phyloP scores from a whole-genome alignment of 805 yeast species.

The Ogataea henricii region DNA sequence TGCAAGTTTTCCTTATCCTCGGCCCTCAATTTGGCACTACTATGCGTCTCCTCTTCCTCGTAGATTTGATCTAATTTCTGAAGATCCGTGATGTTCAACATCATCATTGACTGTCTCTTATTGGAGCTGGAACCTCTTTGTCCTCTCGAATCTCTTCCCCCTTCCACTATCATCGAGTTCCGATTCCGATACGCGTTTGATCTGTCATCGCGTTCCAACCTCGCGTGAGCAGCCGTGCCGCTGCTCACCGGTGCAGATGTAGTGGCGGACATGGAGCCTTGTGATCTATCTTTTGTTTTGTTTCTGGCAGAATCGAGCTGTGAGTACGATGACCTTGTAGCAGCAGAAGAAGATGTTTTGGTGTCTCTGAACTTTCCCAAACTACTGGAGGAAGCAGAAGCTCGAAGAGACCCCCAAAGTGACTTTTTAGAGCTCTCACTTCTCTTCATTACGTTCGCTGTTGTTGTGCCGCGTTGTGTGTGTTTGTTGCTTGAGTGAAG shows the following conservation, averaged over 20 bases:
- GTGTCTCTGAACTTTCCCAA: constrained; percentile 8
- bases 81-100: constrained; percentile 14
- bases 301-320: background rate
- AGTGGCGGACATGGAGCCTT: background rate
- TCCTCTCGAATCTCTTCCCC: background rate
- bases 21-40: background rate
- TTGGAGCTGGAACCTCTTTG: background rate
- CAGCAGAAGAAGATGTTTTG: background rate
- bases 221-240: background rate
- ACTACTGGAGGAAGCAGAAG: constrained; percentile 16
- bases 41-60: constrained; percentile 3
- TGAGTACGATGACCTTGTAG: background rate
- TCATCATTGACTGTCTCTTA: constrained; percentile 22
- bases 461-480: background rate
- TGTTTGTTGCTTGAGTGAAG: too few relatives aligned
- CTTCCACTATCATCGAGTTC: constrained; percentile 8
- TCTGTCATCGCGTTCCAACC: background rate
- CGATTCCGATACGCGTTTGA: background rate
- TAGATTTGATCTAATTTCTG: constrained; percentile 9
- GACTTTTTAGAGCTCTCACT: constrained; percentile 22
- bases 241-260: background rate
- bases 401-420: constrained; percentile 25
- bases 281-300: constrained; percentile 1
- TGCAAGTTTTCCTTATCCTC: constrained; percentile 9
- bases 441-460: constrained; percentile 13